Conservation (phyloP, 2,329 filamentous ascomycete genomes). For the Ceratocystis huliohia region DNA sequence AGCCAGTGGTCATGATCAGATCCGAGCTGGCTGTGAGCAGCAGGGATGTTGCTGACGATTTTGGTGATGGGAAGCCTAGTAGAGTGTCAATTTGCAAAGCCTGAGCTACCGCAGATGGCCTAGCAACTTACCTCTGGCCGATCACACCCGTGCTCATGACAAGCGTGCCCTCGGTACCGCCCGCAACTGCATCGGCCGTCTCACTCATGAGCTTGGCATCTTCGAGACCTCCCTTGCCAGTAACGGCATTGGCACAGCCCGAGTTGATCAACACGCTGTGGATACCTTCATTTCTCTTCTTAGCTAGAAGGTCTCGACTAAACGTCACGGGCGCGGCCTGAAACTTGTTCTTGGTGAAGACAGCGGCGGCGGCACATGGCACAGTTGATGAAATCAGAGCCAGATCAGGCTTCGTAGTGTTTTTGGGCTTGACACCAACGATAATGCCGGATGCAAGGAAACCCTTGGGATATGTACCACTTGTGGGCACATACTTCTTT, state of each 20-base stretch:
- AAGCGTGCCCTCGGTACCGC: conserved; percentile 48
- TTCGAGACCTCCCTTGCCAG: conserved; percentile 75
- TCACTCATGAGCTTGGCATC: conserved; percentile 77
- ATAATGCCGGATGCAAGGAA: conserved; percentile 79
- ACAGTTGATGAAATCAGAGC: conserved; percentile 76
- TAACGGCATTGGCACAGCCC: conserved; percentile 94
- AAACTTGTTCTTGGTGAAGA: conserved; percentile 98
- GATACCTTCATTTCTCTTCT: conserved; percentile 54
- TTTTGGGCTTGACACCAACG: conserved; percentile 86
- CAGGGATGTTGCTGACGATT: conserved; percentile 71
- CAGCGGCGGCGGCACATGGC: conserved; percentile 76
- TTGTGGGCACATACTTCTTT: conserved; percentile 76
- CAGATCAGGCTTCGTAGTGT: conserved; percentile 83
- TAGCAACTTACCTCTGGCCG: conserved; percentile 56
- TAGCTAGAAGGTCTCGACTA: conserved; percentile 57
- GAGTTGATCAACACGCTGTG: conserved; percentile 84
- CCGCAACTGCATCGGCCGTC: conserved; percentile 55
- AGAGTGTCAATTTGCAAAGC: neutral
- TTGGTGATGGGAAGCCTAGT: conserved; percentile 73
- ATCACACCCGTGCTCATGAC: conserved; percentile 99
- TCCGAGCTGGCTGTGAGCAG: conserved; percentile 58
- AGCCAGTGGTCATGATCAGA: conserved; percentile 77
- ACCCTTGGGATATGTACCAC: conserved; percentile 77
- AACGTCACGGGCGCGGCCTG: conserved; percentile 90
- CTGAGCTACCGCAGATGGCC: neutral